Base-by-base conservation (phyloP, 441 rosid genomes). In the Macaranga tanarius region DNA sequence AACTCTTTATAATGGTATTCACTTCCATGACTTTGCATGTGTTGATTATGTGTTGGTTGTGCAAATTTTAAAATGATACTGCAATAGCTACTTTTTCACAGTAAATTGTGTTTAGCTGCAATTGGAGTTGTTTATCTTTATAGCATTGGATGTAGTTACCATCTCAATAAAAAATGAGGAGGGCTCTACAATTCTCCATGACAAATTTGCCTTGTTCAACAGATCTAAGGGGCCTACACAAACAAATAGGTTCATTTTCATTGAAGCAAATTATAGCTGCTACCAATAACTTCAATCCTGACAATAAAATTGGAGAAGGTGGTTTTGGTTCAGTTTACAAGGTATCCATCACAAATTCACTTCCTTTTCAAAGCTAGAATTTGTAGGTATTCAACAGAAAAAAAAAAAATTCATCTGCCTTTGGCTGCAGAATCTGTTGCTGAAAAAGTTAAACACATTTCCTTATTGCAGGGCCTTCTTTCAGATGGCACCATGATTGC, bases 271-370 rank as follows among this genome's bases (percentile, higher is more conserved):
- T 86, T 45, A 84, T 79, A 74, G 82, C 76, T 60, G 89, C 87
- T 12, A 84, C 86, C 50, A 74, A 79, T 62, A 77, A 84, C 72
- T 84, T 86, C 57, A 77, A 73, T 58, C 61, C 28, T 31, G 74
- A 64, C 23, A 74, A 81, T 68, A 86, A 84, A 71, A 84, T 86
- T 52, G 87, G 89, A 42, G 89, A 84, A 77, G 89, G 89, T 19
- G 89, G 89, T 22, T 86, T 86, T 72, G 89, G 87, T 51, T 65
- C 87, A 28, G 87, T 86, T 42, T 86, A 80, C 73, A 84, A 79
- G 87, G 87, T 82, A 77, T 17, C 8, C 38, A 44, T 6, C n/a
- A 31, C 9, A 51, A 26, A 34, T 7, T 15, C 54, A 2, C 1
- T 10, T 44, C n/a, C 0, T 4, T n/a, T 13, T 0, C 38, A 5